Conservation (phyloP, 2,329 filamentous ascomycete genomes). For the Botrytis medusae region DNA sequence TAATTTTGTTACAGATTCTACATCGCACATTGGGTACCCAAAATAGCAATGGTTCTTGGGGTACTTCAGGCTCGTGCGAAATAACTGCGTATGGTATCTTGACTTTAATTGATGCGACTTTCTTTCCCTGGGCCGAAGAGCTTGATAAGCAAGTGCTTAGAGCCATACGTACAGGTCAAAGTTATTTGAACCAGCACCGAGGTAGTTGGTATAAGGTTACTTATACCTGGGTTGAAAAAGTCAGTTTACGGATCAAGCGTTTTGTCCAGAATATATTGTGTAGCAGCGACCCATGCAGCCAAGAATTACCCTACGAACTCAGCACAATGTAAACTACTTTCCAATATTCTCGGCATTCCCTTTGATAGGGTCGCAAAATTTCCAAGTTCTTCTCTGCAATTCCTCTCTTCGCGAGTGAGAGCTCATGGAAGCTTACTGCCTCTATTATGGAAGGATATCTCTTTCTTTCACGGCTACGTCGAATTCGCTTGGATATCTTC, state of each 20-base stretch:
- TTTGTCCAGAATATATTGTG: neutral
- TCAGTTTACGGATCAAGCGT: slow-evolving; percentile 4
- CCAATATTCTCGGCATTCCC: neutral
- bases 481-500: neutral
- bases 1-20: slow-evolving; percentile 2
- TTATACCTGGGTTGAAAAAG: slow-evolving; percentile 8
- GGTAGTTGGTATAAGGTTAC: neutral
- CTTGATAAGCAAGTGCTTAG: neutral
- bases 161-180: neutral
- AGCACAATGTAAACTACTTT: neutral
- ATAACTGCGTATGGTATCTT: slow-evolving; percentile 1
- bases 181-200: neutral
- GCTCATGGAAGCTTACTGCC: neutral
- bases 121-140: neutral
- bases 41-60: slow-evolving; percentile 6
- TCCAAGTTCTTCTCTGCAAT: neutral
- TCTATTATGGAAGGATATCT: neutral
- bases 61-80: neutral
- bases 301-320: neutral
- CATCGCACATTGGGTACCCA: neutral
- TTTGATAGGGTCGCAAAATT: neutral
- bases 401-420: neutral
- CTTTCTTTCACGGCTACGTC: neutral
- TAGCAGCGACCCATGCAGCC: neutral
- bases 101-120: neutral